phyloP scores from a whole-genome alignment of 192 early-diverging fungal genomes.

The Oehlia diaphana region DNA sequence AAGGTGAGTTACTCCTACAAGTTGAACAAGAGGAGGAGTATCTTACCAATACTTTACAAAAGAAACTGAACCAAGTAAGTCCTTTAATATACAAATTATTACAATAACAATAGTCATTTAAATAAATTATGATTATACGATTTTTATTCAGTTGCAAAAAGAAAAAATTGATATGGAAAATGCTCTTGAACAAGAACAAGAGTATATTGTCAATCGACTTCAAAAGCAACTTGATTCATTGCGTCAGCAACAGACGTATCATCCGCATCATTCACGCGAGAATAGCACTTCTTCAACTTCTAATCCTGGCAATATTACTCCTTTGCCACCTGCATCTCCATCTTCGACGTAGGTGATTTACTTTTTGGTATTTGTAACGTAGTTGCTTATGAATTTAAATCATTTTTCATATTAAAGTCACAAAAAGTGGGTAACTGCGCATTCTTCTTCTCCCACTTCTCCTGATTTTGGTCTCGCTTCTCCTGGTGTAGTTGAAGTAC shows the following conservation, averaged over 20 bases:
- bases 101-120: background rate
- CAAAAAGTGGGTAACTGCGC: constrained; percentile 30
- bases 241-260: constrained; percentile 37
- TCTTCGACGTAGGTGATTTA: constrained; percentile 19
- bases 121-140: background rate
- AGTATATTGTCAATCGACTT: constrained; percentile 87
- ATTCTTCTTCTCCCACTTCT: constrained; percentile 26
- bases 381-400: background rate
- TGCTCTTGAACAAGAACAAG: constrained; percentile 89
- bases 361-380: too few relatives aligned
- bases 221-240: constrained; percentile 77
- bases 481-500: constrained; percentile 32
- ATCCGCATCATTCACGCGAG: constrained; percentile 26
- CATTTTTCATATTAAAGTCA: constrained; percentile 19
- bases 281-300: constrained; percentile 1
- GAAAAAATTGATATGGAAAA: constrained; percentile 91
- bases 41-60: constrained; percentile 76
- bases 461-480: constrained; percentile 14
- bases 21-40: constrained; percentile 84
- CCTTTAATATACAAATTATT: background rate
- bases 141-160: constrained; percentile 62
- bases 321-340: constrained; percentile 26
- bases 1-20: constrained; percentile 69
- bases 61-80: constrained; percentile 63
- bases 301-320: background rate